Base-by-base conservation (phyloP, 2,329 filamentous ascomycete genomes). In the Pseudocercospora crystallina region DNA sequence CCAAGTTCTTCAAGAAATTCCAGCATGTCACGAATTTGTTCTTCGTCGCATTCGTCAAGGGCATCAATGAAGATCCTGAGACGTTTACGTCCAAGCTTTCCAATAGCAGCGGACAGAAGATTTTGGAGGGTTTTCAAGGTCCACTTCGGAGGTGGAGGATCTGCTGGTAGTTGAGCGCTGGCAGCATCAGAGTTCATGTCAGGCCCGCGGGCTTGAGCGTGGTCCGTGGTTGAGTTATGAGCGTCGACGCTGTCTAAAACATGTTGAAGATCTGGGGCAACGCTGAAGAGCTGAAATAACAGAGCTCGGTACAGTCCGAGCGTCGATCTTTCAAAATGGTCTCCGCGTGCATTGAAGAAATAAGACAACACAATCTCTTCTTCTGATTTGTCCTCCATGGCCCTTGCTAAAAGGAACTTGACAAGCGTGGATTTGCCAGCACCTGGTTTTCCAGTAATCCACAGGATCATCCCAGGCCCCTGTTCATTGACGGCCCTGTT, bases 291-390 rank as follows among this genome's bases (percentile, higher is more conserved):
- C 34, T 82, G 77, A 1, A 66, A 54, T 0, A 82, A 47, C 0
- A 83, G 47, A 0, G 77, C 77, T 2, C 78, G 70, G 54, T 80
- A 81, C 62, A 83, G 71, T 0, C 80, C 80, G 0, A 65, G 26
- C 0, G 70, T 66, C 0, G 77, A 72, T 45, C 68, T 78, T 39
- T 82, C 76, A 8, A 77, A 59, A 4, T 62, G 29, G 0, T 66
- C 62, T 0, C 76, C 76, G 46, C 73, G 62, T 0, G 75, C 75
- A 47, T 78, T 74, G 66, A 80, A 80, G 65, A 78, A 80, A 59
- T 77, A 80, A 0, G 70, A 73, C 1, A 76, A 48, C 0, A 73
- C 54, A 0, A 65, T 35, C 1, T 53, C 49, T 11, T 59, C 52
- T 2, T 41, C 20, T 2, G 11, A 5, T 17, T 58, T 62, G 14